phyloP scores from a whole-genome alignment of 805 yeast species.

The Spathaspora hagerdaliae region DNA sequence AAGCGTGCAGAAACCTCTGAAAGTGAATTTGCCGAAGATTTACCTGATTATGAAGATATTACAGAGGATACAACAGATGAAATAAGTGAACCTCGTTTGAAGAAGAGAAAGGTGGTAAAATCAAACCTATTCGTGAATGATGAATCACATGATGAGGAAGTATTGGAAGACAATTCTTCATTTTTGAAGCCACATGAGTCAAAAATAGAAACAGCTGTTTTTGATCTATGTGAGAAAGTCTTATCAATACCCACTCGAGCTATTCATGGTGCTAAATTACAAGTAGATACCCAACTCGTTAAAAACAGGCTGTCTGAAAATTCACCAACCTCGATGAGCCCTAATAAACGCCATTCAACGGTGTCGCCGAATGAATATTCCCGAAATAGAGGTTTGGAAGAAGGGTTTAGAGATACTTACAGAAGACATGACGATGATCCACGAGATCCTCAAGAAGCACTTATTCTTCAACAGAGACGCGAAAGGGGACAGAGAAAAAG shows the following conservation, averaged over 20 bases:
- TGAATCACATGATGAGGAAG: too few species aligned
- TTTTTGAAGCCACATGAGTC: too few species aligned
- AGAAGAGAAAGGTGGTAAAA: too few species aligned
- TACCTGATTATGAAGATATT: not conserved
- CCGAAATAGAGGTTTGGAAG: not conserved
- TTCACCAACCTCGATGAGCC: not conserved
- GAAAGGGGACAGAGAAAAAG: not conserved
- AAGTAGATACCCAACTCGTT: not conserved
- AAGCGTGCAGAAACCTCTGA: not conserved
- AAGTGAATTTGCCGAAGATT: not conserved
- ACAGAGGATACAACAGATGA: too few species aligned
- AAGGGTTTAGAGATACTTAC: not conserved
- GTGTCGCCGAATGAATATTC: not conserved
- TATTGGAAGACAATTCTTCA: too few species aligned
- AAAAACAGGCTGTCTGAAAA: not conserved
- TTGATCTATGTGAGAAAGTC: too few species aligned
- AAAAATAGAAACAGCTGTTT: too few species aligned
- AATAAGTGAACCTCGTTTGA: too few species aligned
- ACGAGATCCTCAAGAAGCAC: not conserved
- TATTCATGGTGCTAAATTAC: not conserved
- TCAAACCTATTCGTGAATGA: too few species aligned
- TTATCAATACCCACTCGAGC: too few species aligned
- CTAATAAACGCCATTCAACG: not conserved
- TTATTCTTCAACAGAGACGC: not conserved
- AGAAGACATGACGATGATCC: not conserved